These are phyloP conservation scores for Orychophragmus violaceus DNA, from an alignment of 345 rosid genomes.

Conservation along the genomic window DNA sequence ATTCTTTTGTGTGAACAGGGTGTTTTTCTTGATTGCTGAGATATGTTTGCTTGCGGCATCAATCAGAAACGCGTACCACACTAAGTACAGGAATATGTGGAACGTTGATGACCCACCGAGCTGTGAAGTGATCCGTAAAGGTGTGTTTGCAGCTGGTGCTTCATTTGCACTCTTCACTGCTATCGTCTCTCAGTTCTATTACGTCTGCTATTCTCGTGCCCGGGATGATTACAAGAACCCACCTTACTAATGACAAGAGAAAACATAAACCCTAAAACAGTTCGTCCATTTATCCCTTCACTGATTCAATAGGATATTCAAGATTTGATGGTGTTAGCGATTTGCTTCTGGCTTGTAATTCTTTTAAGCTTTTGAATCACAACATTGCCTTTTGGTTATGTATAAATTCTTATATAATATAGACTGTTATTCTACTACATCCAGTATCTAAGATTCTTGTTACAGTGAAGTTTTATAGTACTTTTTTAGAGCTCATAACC, in stretches of 20 bases:
- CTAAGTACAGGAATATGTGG: slow-evolving; percentile 47
- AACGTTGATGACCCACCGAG: slow-evolving; percentile 29
- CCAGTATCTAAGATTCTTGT: neutral
- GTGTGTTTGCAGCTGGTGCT: slow-evolving; percentile 89
- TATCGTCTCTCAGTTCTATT: slow-evolving; percentile 74
- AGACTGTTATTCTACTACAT: slow-evolving; percentile 3
- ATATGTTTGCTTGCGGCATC: slow-evolving; percentile 82
- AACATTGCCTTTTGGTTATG: slow-evolving; percentile 4
- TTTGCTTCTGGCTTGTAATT: slow-evolving; percentile 5
- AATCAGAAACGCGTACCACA: slow-evolving; percentile 77
- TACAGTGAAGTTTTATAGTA: neutral
- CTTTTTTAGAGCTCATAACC: slow-evolving; percentile 48
- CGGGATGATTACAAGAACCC: slow-evolving; percentile 32
- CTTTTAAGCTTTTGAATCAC: neutral
- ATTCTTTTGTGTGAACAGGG: slow-evolving; percentile 33
- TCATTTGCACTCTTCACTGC: slow-evolving; percentile 81
- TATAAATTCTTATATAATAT: slow-evolving; percentile 8
- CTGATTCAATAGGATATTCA: slow-evolving; percentile 3
- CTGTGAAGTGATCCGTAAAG: slow-evolving; percentile 69
- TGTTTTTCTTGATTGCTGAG: slow-evolving; percentile 81
- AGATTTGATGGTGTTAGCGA: too few relatives aligned
- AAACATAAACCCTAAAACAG: neutral
- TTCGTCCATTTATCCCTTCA: neutral
- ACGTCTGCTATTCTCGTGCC: slow-evolving; percentile 63
- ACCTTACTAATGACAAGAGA: slow-evolving; percentile 19